These are phyloP conservation scores for Serendipita vermifera DNA, from an alignment of 768 basidiomycete species.

Conservation along the genomic window DNA sequence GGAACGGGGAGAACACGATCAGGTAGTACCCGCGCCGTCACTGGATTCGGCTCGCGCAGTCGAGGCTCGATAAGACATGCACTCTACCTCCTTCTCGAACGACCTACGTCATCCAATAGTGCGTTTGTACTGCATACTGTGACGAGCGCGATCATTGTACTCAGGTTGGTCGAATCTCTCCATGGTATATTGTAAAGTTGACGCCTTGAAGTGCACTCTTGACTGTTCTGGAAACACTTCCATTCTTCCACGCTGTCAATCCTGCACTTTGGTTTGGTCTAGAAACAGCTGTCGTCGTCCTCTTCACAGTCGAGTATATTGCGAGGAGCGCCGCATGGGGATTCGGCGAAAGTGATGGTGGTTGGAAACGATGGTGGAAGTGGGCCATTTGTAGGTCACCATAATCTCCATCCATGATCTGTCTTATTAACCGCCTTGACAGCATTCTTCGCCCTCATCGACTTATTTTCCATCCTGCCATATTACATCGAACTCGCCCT, in stretches of 20 bases:
- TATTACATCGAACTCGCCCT: conserved; percentile 80
- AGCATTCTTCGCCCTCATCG: conserved; percentile 79
- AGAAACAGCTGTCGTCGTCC: conserved; percentile 68
- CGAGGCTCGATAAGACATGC: conserved; percentile 1
- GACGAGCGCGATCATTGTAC: conserved; percentile 1
- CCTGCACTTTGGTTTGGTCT: conserved; percentile 73
- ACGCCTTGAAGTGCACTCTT: conserved; percentile 52
- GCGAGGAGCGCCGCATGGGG: conserved; percentile 66
- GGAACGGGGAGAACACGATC: no score
- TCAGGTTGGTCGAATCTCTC: neutral
- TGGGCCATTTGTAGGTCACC: conserved; percentile 54
- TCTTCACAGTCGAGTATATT: conserved; percentile 80
- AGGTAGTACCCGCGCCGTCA: no score
- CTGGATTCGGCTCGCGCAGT: no score
- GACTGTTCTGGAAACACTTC: conserved; percentile 69
- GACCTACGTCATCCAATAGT: conserved; percentile 3
- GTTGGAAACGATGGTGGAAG: conserved; percentile 44
- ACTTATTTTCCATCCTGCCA: conserved; percentile 72
- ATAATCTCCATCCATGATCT: no score
- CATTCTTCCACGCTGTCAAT: conserved; percentile 55
- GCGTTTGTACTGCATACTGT: neutral
- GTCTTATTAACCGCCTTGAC: neutral
- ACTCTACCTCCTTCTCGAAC: conserved; percentile 1
- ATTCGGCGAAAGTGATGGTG: conserved; percentile 21
- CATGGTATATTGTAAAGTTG: no score